Evolutionary conservation across 2,329 filamentous ascomycete species (phyloP), one percentile per base, ranked within the genome.

Genomic region (Chaetomiaceae sp.): DNA sequence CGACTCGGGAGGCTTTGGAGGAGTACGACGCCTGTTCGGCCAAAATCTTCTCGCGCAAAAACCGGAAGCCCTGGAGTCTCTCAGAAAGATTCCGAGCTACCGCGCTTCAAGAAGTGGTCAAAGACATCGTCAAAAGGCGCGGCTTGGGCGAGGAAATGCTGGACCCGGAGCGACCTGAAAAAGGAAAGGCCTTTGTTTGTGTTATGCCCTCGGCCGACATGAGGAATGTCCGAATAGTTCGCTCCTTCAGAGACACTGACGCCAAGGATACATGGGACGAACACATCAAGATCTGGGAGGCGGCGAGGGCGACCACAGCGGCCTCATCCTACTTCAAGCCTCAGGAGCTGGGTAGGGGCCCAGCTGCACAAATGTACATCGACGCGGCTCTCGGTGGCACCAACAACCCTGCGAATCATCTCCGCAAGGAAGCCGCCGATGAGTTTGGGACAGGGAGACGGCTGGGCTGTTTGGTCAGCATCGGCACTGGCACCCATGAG

Each of bases 351-450:
- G n/a, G n/a, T n/a, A n/a, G n/a, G n/a, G n/a, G n/a, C n/a, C n/a
- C n/a, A n/a, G n/a, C n/a, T n/a, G n/a, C n/a, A n/a, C n/a, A n/a
- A n/a, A 68, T 77, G 34, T 75, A 70, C 50, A 62, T 73, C 9
- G 74, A 77, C 55, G 73, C 71, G 1, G 72, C 66, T 0, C 53
- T 68, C 5, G n/a, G n/a, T n/a, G 66, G 68, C 0, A 60, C 51
- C 2, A 78, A 77, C 60, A 78, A 77, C 50, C 75, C 74, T 0
- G 48, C 50, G 9, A 50, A 62, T 8, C 27, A 68, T 2, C n/a
- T 58, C 0, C 39, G 58, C 1, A 62, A 66, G 14, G 64, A 69
- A 10, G 60, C 60, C 13, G 61, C 58, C 7, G 59, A 57, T 0
- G 60, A 62, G 12, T 54, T 62, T 40, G 57, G 61, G 7, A 56